Base-by-base conservation (phyloP, 305 asterid species). In the Fraxinus nigra region DNA sequence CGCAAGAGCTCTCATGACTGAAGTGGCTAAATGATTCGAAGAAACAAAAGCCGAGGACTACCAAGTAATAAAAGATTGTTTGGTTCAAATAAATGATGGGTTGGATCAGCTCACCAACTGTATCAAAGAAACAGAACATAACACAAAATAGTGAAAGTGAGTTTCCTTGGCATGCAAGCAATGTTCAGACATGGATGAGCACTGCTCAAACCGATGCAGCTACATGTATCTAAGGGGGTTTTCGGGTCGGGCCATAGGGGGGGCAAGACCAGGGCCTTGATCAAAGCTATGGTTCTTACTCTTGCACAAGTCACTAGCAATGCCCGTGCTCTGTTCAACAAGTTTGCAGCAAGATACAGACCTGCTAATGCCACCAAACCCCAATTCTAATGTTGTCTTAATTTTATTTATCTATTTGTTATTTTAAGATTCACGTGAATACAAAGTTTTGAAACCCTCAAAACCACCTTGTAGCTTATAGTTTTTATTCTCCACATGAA, bases 181-280 rank as follows among this genome's bases (percentile, higher is more conserved):
- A 92, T 30, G 85, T 91, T 4, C 74, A 88, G 43, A 89, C 95
- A 1, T 89, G 97, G 97, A 82, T 91, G 85, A 92, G 94, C 80
- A 81, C 93, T 3, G 95, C 94, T 9, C 78, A 88, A 22, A 91
- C 93, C 0, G 93, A 91, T 73, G 88, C 91, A 2, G 86, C 84
- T 81, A 80, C 79, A 69, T 92, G 95, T 22, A 51, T 89, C 1
- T 89, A 91, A n/a, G n/a, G 13, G 93, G 91, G 63, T 85, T 92
- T 26, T 88, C 90, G 74, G 91, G 93, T 46, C 80, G 81, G 83
- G 82, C 84, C 46, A 54, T 92, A 0, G 85, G 90, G 9, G 90
- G 9, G 90, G 90, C 26, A 89, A 78, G 88, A 85, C 79, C 10
- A 89, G 80, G 86, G 90, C 90, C n/a, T 63, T 83, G 32, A 87